phyloP scores from a whole-genome alignment of 148 eudicot genomes.

The Talinum fruticosum region DNA sequence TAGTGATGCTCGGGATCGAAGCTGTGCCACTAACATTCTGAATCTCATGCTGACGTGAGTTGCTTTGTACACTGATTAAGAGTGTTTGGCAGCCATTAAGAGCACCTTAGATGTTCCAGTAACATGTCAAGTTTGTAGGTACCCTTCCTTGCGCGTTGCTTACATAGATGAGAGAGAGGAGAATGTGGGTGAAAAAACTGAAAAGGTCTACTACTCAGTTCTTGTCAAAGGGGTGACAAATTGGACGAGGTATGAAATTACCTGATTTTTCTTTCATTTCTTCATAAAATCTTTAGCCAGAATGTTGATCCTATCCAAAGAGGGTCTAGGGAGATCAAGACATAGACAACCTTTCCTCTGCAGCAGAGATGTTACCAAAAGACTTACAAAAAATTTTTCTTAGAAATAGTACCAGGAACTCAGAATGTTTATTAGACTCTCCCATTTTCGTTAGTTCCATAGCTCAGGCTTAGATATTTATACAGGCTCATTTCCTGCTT shows the following conservation, averaged over 20 bases:
- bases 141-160: slow-evolving; percentile 94
- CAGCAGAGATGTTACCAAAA: no score
- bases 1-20: slow-evolving; percentile 58
- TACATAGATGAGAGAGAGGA: slow-evolving; percentile 94
- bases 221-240: slow-evolving; percentile 93
- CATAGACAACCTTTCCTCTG: no score
- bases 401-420: neutral
- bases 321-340: no score
- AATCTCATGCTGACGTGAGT: slow-evolving; percentile 87
- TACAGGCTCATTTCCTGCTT: neutral
- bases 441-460: neutral
- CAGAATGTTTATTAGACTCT: neutral
- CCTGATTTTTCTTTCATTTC: no score
- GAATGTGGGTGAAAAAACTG: slow-evolving; percentile 48
- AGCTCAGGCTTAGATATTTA: neutral
- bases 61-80: neutral
- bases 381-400: no score
- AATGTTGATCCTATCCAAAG: no score
- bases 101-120: slow-evolving; percentile 6
- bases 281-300: no score
- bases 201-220: slow-evolving; percentile 87
- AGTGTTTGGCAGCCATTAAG: neutral
- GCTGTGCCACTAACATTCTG: slow-evolving; percentile 70
- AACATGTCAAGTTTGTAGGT: slow-evolving; percentile 42
- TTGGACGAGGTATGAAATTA: slow-evolving; percentile 73